Percentiles rank a stretch among this genome's conserved stretches.
phyloP scores from a whole-genome alignment of 345 rosid species.

The Erucastrum elatum region DNA sequence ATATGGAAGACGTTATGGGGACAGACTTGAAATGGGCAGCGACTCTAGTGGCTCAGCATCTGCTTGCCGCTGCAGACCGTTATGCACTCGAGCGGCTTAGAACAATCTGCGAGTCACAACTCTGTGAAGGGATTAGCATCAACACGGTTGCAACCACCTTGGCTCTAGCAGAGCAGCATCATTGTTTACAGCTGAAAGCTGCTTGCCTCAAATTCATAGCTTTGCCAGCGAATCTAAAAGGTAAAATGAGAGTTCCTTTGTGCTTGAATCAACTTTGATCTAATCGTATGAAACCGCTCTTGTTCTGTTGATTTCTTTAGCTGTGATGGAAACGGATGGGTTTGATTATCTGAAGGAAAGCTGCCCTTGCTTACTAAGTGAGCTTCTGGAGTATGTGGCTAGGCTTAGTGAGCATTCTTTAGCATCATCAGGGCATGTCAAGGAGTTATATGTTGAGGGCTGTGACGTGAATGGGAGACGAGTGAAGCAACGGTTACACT shows the following conservation, averaged over 20 bases:
- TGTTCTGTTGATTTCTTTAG: conserved; percentile 38
- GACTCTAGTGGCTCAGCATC: conserved; percentile 75
- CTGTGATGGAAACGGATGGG: conserved; percentile 83
- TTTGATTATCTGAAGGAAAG: conserved; percentile 63
- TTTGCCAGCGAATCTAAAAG: conserved; percentile 61
- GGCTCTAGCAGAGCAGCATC: conserved; percentile 84
- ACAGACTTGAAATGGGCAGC: conserved; percentile 63
- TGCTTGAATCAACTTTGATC: not conserved
- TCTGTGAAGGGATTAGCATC: conserved; percentile 67
- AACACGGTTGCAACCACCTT: conserved; percentile 79
- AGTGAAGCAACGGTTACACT: conserved; percentile 72
- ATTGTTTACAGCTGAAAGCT: conserved; percentile 64
- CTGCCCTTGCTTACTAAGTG: conserved; percentile 58
- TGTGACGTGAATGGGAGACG: conserved; percentile 61
- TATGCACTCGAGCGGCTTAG: conserved; percentile 73
- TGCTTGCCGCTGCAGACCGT: conserved; percentile 80
- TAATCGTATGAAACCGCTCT: not conserved
- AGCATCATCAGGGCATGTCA: conserved; percentile 46
- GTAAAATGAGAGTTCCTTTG: conserved; percentile 25
- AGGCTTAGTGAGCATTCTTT: conserved; percentile 57
- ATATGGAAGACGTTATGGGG: conserved; percentile 65
- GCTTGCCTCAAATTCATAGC: conserved; percentile 71
- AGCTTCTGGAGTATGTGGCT: conserved; percentile 60
- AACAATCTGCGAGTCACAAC: conserved; percentile 64
- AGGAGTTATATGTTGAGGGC: conserved; percentile 52